Evolutionary conservation across 2,329 filamentous ascomycete genomes (phyloP).

Genomic region (Paraphaeosphaeria sporulosa): DNA sequence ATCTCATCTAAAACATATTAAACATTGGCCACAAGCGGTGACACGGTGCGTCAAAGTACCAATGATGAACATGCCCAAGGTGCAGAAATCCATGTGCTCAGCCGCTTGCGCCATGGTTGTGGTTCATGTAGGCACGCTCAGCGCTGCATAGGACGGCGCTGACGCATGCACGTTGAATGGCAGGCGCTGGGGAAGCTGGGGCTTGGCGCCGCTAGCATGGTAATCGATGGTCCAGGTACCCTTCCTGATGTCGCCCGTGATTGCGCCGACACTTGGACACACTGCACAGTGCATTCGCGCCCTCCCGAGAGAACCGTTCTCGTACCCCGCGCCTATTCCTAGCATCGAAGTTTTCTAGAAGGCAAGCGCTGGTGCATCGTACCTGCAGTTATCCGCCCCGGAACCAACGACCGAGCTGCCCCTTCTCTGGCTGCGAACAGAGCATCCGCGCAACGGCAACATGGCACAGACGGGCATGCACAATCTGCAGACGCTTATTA

Average conservation of each 20-base stretch:
- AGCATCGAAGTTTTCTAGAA: constrained; percentile 21
- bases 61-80: constrained; percentile 70
- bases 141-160: constrained; percentile 5
- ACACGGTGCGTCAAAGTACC: constrained; percentile 50
- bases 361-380: constrained; percentile 13
- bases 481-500: constrained; percentile 96
- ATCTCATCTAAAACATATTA: constrained; percentile 76
- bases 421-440: constrained; percentile 31
- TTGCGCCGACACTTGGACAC: constrained; percentile 16
- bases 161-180: constrained; percentile 18
- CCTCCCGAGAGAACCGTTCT: not conserved
- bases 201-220: constrained; percentile 27
- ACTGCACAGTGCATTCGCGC: constrained; percentile 8
- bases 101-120: constrained; percentile 22
- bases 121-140: constrained; percentile 1
- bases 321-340: constrained; percentile 15
- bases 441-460: constrained; percentile 41
- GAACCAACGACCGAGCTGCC: constrained; percentile 11
- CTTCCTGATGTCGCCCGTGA: constrained; percentile 14
- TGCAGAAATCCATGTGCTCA: constrained; percentile 62
- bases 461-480: constrained; percentile 83
- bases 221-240: constrained; percentile 18
- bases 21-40: constrained; percentile 17
- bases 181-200: constrained; percentile 19
- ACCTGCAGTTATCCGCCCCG: constrained; percentile 11